Base-by-base conservation (phyloP, 2,329 filamentous ascomycete species). In the Neofusicoccum ribis region DNA sequence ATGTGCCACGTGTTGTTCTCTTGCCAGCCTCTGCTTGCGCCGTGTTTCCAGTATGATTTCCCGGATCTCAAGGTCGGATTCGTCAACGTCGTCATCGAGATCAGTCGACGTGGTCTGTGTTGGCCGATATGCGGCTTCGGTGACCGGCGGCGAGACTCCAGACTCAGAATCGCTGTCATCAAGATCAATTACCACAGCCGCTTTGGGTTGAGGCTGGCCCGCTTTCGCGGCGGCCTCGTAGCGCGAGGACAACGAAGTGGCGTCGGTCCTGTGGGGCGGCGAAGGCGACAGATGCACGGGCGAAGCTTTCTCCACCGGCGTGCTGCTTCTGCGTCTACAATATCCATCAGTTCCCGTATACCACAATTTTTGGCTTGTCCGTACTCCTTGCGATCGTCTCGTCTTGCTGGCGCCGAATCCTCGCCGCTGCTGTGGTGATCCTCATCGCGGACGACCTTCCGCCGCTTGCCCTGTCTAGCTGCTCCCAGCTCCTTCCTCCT, bases 381-480 rank as follows among this genome's bases (percentile, higher is more conserved):
- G 15, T 27, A 62, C 59, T 39, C 50, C 46, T 51, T 41, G 36
- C 20, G 20, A 17, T 46, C 41, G 2, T 46, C 41, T 11, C 34
- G 43, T 31, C 17, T 17, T 3, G 44, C 51, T 23, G 41, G 20
- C 5, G 27, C 37, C 11, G 11, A 17, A 17, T 41, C 12, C n/a
- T 47, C 41, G 2, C 27, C 41, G 6, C 34, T 9, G 64, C 41
- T 41, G 23, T 23, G 27, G 12, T 69, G 68, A 65, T 39, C 71
- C 63, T 69, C 72, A 70, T 68, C 66, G 52, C 50, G 68, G 68
- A 44, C 67, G 46, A 71, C 69, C 67, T 67, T 70, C 65, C 70
- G 74, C 67, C 69, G 73, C 68, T 76, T 78, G 34, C 69, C 70
- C 59, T 76, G 71, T 37, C 71, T 65, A 15, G 23, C 23, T 4